Evolutionary conservation across 2,329 filamentous ascomycete genomes (phyloP), one percentile per base, ranked within the genome.

Genomic region (Pestalotiopsis sp.): DNA sequence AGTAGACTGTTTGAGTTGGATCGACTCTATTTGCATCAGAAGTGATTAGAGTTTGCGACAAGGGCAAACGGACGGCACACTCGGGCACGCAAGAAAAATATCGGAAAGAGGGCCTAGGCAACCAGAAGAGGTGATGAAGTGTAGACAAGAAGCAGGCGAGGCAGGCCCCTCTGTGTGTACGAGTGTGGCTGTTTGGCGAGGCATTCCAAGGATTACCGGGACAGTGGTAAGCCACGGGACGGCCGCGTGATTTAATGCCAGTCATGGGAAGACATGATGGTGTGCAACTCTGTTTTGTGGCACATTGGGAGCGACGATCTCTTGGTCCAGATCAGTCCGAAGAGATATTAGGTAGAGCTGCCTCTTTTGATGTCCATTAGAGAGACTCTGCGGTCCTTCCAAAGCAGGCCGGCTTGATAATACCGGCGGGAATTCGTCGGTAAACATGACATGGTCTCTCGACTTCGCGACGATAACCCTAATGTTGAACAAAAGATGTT

Each of bases 241-340:
- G 41, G 49, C 49, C 63, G 63, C 49, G 63, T 66, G 63, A 66
- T 57, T 25, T 64, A 52, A 31, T 36, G n/a, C n/a, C 45, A 57
- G 63, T 36, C 63, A 56, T 31, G 63, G 36, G 25, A 17, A 25
- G 63, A 49, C 25, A 9, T 56, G 41, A 66, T 66, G 45, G 45
- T 66, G 49, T 66, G 63, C 49, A 66, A 66, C 63, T 66, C 20
- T 66, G 38, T 23, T 31, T 66, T 38, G 41, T 57, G 49, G 41
- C 41, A 36, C 63, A 66, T 23, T 17, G 27, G 31, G 49, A 56
- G 25, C 36, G 45, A 36, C 41, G 63, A 58, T 66, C 49, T 31
- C 25, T 38, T 41, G 49, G 63, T 66, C 63, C 63, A 66, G 63
- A 66, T 57, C 63, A 66, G 36, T 66, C 63, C 23, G 20, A 56